A percentile compares a stretch with the other conserved stretches of the same genome.
Conservation (phyloP, 768 basidiomycete genomes). For the Infundibulicybe gibba region DNA sequence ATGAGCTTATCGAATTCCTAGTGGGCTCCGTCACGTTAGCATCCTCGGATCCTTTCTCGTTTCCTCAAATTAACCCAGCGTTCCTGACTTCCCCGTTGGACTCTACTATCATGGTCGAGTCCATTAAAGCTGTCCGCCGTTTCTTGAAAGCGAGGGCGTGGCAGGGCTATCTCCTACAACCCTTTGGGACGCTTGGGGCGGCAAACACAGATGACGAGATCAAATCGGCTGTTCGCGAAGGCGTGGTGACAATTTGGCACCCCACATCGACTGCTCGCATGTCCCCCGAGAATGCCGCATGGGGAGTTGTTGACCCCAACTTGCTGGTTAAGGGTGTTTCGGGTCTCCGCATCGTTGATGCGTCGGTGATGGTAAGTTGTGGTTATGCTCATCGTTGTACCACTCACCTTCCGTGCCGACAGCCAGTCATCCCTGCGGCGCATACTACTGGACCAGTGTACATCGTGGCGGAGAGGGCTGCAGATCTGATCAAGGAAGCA, state of each 20-base stretch:
- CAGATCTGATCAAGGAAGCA: too few relatives aligned
- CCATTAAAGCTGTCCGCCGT: slow-evolving; percentile 8
- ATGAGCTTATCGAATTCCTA: slow-evolving; percentile 1
- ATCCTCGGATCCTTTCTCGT: slow-evolving; percentile 35
- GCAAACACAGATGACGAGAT: slow-evolving; percentile 13
- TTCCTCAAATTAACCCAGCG: slow-evolving; percentile 41
- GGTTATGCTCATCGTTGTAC: too few relatives aligned
- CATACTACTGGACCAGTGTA: too few relatives aligned
- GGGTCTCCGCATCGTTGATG: too few relatives aligned
- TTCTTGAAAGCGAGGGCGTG: slow-evolving; percentile 17
- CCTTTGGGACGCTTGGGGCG: slow-evolving; percentile 10
- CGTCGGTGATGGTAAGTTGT: too few relatives aligned
- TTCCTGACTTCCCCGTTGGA: slow-evolving; percentile 26
- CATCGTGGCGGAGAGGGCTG: too few relatives aligned
- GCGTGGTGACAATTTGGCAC: slow-evolving; percentile 11
- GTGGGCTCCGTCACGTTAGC: slow-evolving; percentile 26
- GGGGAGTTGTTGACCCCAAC: too few relatives aligned
- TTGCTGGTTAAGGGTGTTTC: too few relatives aligned
- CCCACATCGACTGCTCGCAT: too few relatives aligned
- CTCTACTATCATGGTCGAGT: slow-evolving; percentile 14
- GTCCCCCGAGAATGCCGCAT: too few relatives aligned
- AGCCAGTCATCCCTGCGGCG: too few relatives aligned
- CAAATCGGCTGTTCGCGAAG: slow-evolving; percentile 10
- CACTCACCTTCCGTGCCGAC: too few relatives aligned
- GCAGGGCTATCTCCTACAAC: slow-evolving; percentile 15